Percentiles rank a stretch among this genome's conserved stretches.
Conservation (phyloP, 2,329 filamentous ascomycete species). For the Eurotiales sp. region DNA sequence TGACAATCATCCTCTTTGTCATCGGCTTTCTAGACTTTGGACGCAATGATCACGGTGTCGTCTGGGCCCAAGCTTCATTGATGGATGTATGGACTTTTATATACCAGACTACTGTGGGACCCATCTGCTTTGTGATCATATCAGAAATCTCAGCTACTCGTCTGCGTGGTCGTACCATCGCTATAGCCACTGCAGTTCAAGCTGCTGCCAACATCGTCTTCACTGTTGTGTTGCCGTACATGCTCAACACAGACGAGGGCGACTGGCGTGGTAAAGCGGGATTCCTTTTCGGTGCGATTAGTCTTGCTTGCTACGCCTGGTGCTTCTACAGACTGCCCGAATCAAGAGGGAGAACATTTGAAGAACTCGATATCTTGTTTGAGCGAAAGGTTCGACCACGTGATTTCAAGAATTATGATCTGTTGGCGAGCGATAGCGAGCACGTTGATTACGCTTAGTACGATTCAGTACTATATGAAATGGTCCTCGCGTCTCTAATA, state of each 20-base stretch:
- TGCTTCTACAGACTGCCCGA: slow-evolving; percentile 36
- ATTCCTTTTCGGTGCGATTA: slow-evolving; percentile 25
- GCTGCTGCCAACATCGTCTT: slow-evolving; percentile 14
- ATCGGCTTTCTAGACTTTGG: slow-evolving; percentile 39
- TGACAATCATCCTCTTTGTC: slow-evolving; percentile 40
- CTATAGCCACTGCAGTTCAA: slow-evolving; percentile 15
- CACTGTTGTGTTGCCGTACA: slow-evolving; percentile 14
- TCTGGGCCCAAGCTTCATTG: slow-evolving; percentile 32
- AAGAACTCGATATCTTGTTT: slow-evolving; percentile 42
- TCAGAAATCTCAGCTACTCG: slow-evolving; percentile 16
- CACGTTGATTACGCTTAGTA: too few species aligned
- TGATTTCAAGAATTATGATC: slow-evolving; percentile 24
- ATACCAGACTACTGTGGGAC: slow-evolving; percentile 37
- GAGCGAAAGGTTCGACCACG: slow-evolving; percentile 33
- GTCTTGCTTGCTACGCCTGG: slow-evolving; percentile 28
- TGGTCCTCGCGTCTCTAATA: too few species aligned
- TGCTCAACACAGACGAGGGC: slow-evolving; percentile 22
- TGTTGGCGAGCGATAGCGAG: slow-evolving; percentile 6
- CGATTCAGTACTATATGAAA: too few species aligned
- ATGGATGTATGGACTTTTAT: slow-evolving; percentile 37
- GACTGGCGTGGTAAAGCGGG: slow-evolving; percentile 29
- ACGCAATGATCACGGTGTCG: slow-evolving; percentile 26
- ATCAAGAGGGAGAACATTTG: slow-evolving; percentile 33
- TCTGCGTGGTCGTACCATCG: slow-evolving; percentile 15
- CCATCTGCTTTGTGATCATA: slow-evolving; percentile 23